Evolutionary conservation across 202 grass and related monocot genomes (phyloP).

Genomic region (Schoenoplectus triqueter): DNA sequence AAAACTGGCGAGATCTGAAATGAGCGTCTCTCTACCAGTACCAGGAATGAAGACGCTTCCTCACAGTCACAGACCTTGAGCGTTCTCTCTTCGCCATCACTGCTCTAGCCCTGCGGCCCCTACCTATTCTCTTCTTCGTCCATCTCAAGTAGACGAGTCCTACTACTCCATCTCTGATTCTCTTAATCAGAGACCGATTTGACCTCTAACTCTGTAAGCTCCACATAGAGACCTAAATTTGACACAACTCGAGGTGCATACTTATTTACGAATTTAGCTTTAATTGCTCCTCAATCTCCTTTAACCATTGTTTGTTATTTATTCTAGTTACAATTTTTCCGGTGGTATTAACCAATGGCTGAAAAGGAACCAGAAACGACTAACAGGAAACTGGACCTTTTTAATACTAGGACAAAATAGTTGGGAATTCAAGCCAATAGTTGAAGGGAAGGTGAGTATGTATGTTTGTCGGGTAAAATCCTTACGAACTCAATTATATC

Average conservation of each 20-base stretch:
- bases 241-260: neutral
- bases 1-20: too few relatives aligned
- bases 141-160: too few relatives aligned
- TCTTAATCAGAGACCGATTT: neutral
- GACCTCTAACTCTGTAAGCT: neutral
- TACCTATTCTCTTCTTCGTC: too few relatives aligned
- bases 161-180: neutral
- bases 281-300: neutral
- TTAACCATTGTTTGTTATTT: neutral
- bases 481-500: slow-evolving; percentile 86
- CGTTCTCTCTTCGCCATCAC: neutral
- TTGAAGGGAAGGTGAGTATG: slow-evolving; percentile 84
- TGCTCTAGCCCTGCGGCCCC: too few relatives aligned
- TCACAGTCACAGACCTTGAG: neutral
- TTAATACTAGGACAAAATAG: slow-evolving; percentile 70
- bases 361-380: slow-evolving; percentile 4
- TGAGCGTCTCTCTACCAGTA: too few relatives aligned
- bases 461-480: slow-evolving; percentile 93
- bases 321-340: neutral
- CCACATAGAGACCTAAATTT: neutral
- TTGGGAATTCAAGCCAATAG: slow-evolving; percentile 67
- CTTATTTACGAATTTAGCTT: too few relatives aligned
- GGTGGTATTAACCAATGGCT: slow-evolving; percentile 15
- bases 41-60: too few relatives aligned
- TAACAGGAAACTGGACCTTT: slow-evolving; percentile 53